A percentile compares a stretch with the other conserved stretches of the same genome.
phyloP scores from a whole-genome alignment of 495 filamentous ascomycete species.

The Penicillium malachiteum region DNA sequence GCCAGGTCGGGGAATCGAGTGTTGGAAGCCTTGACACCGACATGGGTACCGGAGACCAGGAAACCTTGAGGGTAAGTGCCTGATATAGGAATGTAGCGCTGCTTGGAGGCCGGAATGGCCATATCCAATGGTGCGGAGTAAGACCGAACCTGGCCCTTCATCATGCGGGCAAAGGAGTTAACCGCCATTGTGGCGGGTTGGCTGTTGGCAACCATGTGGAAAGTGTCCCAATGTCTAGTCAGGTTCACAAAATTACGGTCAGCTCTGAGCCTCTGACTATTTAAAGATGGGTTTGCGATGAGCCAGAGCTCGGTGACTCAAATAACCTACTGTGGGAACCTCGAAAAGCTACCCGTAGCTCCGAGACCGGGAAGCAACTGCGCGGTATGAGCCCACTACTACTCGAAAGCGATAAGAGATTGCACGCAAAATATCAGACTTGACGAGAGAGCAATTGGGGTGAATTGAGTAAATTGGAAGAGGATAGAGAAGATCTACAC shows the following conservation, averaged over 20 bases:
- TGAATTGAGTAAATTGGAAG: no score
- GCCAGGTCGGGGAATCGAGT: constrained; percentile 87
- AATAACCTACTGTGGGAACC: constrained; percentile 9
- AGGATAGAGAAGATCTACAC: no score
- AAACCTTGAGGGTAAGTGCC: constrained; percentile 92
- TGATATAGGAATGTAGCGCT: constrained; percentile 82
- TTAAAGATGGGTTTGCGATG: neutral
- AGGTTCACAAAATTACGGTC: neutral
- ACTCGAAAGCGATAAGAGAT: constrained; percentile 2
- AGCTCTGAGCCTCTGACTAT: neutral
- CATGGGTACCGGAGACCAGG: constrained; percentile 79
- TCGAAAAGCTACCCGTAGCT: constrained; percentile 24
- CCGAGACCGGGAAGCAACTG: constrained; percentile 19
- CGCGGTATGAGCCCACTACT: constrained; percentile 11
- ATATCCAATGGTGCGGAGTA: constrained; percentile 64
- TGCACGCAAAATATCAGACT: neutral
- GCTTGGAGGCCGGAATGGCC: constrained; percentile 68
- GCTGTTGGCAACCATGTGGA: constrained; percentile 28
- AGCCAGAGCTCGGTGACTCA: constrained; percentile 16
- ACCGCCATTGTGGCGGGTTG: constrained; percentile 37
- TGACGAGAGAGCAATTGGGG: no score
- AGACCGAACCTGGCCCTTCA: constrained; percentile 45
- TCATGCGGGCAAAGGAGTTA: constrained; percentile 38
- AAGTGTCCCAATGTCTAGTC: neutral
- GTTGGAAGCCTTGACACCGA: constrained; percentile 91